These are phyloP conservation scores for Curvularia eragrostidis DNA, from an alignment of 2,329 filamentous ascomycete genomes.

Conservation along the genomic window DNA sequence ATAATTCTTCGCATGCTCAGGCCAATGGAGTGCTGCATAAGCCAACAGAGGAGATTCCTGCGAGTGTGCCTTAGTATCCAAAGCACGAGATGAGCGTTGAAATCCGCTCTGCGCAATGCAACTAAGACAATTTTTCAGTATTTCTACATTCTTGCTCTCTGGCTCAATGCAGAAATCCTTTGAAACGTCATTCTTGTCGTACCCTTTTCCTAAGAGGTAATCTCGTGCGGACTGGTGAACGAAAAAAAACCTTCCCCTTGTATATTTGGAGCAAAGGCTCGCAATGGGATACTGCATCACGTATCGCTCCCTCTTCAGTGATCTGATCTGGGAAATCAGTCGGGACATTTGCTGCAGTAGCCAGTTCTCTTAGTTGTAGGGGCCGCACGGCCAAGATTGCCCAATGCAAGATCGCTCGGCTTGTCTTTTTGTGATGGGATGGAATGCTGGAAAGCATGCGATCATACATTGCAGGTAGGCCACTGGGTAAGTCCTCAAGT, in stretches of 20 bases:
- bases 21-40: not conserved
- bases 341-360: not conserved
- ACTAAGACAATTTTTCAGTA: not conserved
- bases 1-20: conserved; percentile 9
- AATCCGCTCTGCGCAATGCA: not conserved
- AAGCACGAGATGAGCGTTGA: not conserved
- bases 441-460: conserved; percentile 39
- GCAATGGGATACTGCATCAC: not conserved
- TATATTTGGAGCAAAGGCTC: conserved; percentile 28
- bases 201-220: conserved; percentile 28
- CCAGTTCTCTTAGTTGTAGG: not conserved
- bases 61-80: not conserved
- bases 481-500: conserved; percentile 29
- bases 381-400: not conserved
- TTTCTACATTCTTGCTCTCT: not conserved
- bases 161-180: conserved; percentile 12
- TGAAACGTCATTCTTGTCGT: conserved; percentile 5
- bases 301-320: not conserved
- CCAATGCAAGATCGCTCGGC: conserved; percentile 20
- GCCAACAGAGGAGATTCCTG: not conserved
- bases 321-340: not conserved
- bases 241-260: conserved; percentile 31
- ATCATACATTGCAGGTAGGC: conserved; percentile 35
- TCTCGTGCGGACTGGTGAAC: conserved; percentile 43
- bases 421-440: conserved; percentile 16